Percentiles rank a stretch among this genome's conserved stretches.
Conservation (phyloP, 495 filamentous ascomycete genomes). For the Apodospora peruviana region DNA sequence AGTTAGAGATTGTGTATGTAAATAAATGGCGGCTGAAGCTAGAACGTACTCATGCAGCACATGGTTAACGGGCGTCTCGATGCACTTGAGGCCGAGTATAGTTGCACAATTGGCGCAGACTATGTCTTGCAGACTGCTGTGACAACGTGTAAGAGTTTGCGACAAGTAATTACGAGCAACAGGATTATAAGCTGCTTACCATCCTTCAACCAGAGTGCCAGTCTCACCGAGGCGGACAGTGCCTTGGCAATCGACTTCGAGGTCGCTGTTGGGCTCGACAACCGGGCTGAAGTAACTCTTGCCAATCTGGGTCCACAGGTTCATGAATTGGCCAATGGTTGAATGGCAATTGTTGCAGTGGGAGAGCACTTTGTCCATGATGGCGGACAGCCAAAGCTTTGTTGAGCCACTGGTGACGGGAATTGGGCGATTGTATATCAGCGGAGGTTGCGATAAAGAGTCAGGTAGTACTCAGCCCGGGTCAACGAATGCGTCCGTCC, state of each 20-base stretch:
- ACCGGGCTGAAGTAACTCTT: constrained; percentile 38
- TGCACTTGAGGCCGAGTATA: constrained; percentile 23
- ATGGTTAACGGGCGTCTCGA: constrained; percentile 28
- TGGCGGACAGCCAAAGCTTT: no score
- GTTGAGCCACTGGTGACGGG: no score
- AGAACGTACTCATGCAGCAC: constrained; percentile 27
- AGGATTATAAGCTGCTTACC: constrained; percentile 18
- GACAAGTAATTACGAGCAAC: not conserved
- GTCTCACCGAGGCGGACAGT: constrained; percentile 18
- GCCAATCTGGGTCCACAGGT: constrained; percentile 40
- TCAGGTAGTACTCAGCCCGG: no score
- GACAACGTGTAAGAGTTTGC: not conserved
- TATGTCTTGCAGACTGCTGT: constrained; percentile 27
- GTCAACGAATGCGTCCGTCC: no score
- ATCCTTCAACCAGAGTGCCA: constrained; percentile 27
- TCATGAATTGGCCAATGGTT: constrained; percentile 30
- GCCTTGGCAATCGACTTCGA: constrained; percentile 12
- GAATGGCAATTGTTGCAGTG: constrained; percentile 34
- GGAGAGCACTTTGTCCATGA: constrained; percentile 24
- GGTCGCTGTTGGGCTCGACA: constrained; percentile 13
- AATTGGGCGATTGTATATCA: no score
- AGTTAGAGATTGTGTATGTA: not conserved
- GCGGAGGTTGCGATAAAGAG: no score
- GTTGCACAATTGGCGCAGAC: constrained; percentile 22
- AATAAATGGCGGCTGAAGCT: not conserved